These are phyloP conservation scores for Coniochaeta hoffmannii DNA, from an alignment of 2,329 filamentous ascomycete species.

Conservation along the genomic window DNA sequence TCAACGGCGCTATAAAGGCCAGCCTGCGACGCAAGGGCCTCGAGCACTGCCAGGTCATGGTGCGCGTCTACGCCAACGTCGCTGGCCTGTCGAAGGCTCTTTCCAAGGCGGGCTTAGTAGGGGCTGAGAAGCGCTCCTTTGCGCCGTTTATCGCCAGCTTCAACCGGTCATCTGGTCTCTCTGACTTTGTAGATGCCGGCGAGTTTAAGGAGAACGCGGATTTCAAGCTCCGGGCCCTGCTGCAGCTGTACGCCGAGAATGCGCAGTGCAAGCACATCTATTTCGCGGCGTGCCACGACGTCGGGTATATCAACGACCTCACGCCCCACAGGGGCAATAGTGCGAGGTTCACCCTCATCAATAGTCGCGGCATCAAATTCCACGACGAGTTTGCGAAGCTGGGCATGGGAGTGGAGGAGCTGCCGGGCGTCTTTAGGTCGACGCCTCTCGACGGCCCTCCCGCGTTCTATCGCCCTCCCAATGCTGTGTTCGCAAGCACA, in stretches of 20 bases:
- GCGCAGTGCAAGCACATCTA: slow-evolving; percentile 57
- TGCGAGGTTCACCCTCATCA: slow-evolving; percentile 48
- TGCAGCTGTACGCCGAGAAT: slow-evolving; percentile 47
- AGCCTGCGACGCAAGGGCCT: slow-evolving; percentile 38
- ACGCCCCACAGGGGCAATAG: slow-evolving; percentile 40
- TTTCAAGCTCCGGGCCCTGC: slow-evolving; percentile 47
- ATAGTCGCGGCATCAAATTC: slow-evolving; percentile 19
- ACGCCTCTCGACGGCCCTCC: slow-evolving; percentile 5
- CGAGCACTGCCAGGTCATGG: slow-evolving; percentile 44
- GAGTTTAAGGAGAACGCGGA: slow-evolving; percentile 53
- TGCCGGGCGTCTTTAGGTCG: slow-evolving; percentile 42
- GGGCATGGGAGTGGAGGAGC: slow-evolving; percentile 40
- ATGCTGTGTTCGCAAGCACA: background rate
- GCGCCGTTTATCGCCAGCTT: slow-evolving; percentile 49
- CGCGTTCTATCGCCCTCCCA: background rate
- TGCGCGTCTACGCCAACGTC: slow-evolving; percentile 50
- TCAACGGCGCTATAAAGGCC: slow-evolving; percentile 42
- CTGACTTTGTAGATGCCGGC: slow-evolving; percentile 55
- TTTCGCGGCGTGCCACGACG: slow-evolving; percentile 56
- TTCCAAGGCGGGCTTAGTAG: slow-evolving; percentile 38
- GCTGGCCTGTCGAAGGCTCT: slow-evolving; percentile 42
- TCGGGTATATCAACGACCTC: slow-evolving; percentile 48
- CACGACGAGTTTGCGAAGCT: slow-evolving; percentile 45
- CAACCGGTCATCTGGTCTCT: slow-evolving; percentile 47
- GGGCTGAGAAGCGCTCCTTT: slow-evolving; percentile 47